Conservation (phyloP, 495 filamentous ascomycete genomes). For the Hypoxylon crocopeplum region DNA sequence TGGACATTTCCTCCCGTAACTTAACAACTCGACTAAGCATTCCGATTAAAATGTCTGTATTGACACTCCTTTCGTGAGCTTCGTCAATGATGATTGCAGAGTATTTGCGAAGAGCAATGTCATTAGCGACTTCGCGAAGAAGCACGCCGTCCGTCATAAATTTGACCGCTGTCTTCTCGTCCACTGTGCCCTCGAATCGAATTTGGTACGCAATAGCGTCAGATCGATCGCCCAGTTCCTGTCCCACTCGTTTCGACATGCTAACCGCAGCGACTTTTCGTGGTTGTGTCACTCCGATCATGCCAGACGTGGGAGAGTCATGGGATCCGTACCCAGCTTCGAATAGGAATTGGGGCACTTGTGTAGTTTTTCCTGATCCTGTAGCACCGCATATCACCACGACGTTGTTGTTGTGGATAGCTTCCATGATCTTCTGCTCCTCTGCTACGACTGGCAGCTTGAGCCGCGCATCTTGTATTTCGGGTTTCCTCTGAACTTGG, state of each 20-base stretch:
- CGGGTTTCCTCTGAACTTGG: slow-evolving; percentile 68
- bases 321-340: slow-evolving; percentile 91
- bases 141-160: slow-evolving; percentile 99
- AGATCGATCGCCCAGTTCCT: slow-evolving; percentile 77
- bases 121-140: slow-evolving; percentile 86
- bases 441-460: slow-evolving; percentile 89
- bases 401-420: slow-evolving; percentile 84
- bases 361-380: slow-evolving; percentile 96
- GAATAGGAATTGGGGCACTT: slow-evolving; percentile 93
- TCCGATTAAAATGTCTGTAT: slow-evolving; percentile 96
- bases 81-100: slow-evolving; percentile 95
- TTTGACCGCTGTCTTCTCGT: slow-evolving; percentile 89
- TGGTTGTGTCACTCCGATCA: slow-evolving; percentile 95
- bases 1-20: slow-evolving; percentile 57
- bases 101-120: slow-evolving; percentile 91
- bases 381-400: slow-evolving; percentile 96
- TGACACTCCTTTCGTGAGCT: slow-evolving; percentile 95
- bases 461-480: slow-evolving; percentile 80
- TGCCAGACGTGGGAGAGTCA: slow-evolving; percentile 78
- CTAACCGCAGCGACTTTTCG: slow-evolving; percentile 84
- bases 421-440: slow-evolving; percentile 98
- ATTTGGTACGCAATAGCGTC: slow-evolving; percentile 88
- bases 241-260: slow-evolving; percentile 89
- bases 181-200: slow-evolving; percentile 85
- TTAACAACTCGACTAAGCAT: slow-evolving; percentile 94